Base-by-base conservation (phyloP, 2,329 filamentous ascomycete genomes). In the Sordariomycetes sp. region DNA sequence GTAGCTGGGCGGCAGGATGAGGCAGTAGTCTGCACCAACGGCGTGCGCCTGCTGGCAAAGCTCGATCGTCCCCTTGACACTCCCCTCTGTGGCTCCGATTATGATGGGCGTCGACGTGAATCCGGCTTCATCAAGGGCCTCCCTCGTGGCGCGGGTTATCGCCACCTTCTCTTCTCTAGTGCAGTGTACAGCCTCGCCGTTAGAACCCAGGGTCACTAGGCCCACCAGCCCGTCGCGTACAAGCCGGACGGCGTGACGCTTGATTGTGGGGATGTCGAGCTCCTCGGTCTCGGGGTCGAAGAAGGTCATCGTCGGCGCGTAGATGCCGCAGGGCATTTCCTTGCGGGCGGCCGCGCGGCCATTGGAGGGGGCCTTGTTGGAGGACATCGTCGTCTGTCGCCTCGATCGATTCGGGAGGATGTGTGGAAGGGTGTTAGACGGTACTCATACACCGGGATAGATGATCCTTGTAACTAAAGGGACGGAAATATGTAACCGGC, bases 231-330 rank as follows among this genome's bases (percentile, higher is more conserved):
- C 90, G 59, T 83, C 87, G 67, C 84, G 76, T 45, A 85, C 86
- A 53, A 95, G 82, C 53, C 89, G 85, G 63, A 88, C 82, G 25
- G 88, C 87, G 68, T 95, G 90, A 67, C 81, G 86, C 72, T 89
- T 87, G 73, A 94, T 88, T 59, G 81, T 80, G 39, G 86, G 77
- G 61, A 91, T 82, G 67, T 95, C 90, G 64, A 95, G 79, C 54
- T 94, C 88, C 72, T 95, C 90, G 52, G 88, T 94, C 62, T 85
- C 80, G 7, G 86, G 78, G 71, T 92, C 76, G 76, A 95, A 95
- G 70, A 95, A 95, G 65, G 89, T 95, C 84, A 94, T 89, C 60
- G 87, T 92, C 28, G 90, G 90, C 60, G 87, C 87, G 71, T 94
- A 95, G 68, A 94, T 90, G 68, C 89, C 89, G 65, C 86, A 85